Evolutionary conservation across 192 early-diverging fungal species (phyloP), one percentile per base, ranked within the genome.

Genomic region (Mortierella antarctica): DNA sequence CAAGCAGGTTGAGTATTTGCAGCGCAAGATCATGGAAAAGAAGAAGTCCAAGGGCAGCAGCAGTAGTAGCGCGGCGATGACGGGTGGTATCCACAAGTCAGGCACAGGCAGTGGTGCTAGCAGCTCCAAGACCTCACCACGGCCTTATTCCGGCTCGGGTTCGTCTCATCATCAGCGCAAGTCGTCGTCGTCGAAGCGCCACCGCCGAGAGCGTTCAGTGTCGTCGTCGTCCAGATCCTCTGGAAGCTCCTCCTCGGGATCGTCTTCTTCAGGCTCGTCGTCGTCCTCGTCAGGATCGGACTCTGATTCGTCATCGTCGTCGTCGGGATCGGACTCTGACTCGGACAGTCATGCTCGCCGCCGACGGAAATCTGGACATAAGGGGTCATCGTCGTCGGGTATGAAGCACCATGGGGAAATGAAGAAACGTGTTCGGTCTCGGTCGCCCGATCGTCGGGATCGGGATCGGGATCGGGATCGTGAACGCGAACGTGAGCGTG

Each of bases 1-100:
- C 53, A 80, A 72, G 53, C 76, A 80, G 41, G 76, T 80, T 5
- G 76, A 80, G 42, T 80, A 80, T 40, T 17, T 80, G 65, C 76
- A 80, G 42, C 76, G 76, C 57, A 80, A 80, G 70, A 80, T 80
- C 23, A 47, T 67, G 57, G 76, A 80, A 41, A 65, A 44, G 64
- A 80, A 80, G 44, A 61, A 63, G 49, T 72, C 76, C 18, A 80
- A 80, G 65, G 50, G 68, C 48, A 31, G 31, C 31, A 31, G 31
- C 31, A 31, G 31, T 31, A 31, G 31, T 31, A 2, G 41, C 41
- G 62, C 47, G 8, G 54, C 15, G 23, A 18, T 15, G n/a, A 59
- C 7, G 1, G 42, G 20, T 40, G 10, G 57, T 59, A 59, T 13
- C 57, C 12, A 21, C 47, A 64, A 55, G 15, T 53, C 59, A 46